A percentile compares a stretch with the other conserved stretches of the same genome.
Conservation (phyloP, 805 yeast genomes). For the Monosporozyma solicola region DNA sequence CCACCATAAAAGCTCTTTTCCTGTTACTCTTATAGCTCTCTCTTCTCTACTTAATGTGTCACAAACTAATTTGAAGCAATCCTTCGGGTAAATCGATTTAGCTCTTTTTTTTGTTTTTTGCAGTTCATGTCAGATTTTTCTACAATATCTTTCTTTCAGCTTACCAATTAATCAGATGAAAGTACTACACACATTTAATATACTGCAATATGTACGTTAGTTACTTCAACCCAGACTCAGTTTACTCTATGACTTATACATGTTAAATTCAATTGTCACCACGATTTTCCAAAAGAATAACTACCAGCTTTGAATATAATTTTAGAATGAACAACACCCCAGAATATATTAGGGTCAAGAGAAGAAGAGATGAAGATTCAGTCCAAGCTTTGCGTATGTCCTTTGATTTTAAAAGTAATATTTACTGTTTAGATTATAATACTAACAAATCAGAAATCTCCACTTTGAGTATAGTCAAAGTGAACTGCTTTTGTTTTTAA, state of each 20-base stretch:
- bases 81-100: neutral
- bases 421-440: neutral
- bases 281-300: neutral
- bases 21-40: neutral
- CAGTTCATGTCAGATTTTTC: neutral
- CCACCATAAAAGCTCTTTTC: neutral
- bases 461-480: neutral
- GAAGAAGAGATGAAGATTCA: slow-evolving; percentile 83
- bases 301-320: neutral
- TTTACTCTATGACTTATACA: no score
- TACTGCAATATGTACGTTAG: neutral
- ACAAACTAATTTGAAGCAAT: neutral
- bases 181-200: neutral
- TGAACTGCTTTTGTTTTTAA: neutral
- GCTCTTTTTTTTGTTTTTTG: neutral
- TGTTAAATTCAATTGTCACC: neutral
- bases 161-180: neutral
- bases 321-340: slow-evolving; percentile 32
- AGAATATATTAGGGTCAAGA: slow-evolving; percentile 68
- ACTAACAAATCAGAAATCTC: neutral
- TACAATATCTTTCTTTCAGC: neutral
- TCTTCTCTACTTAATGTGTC: neutral
- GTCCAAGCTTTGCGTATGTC: slow-evolving; percentile 58
- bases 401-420: neutral
- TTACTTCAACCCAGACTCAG: neutral